A percentile compares a stretch with the other conserved stretches of the same genome.
Conservation (phyloP, 1,139 yeast genomes). For the Geotrichum histeridarum region DNA sequence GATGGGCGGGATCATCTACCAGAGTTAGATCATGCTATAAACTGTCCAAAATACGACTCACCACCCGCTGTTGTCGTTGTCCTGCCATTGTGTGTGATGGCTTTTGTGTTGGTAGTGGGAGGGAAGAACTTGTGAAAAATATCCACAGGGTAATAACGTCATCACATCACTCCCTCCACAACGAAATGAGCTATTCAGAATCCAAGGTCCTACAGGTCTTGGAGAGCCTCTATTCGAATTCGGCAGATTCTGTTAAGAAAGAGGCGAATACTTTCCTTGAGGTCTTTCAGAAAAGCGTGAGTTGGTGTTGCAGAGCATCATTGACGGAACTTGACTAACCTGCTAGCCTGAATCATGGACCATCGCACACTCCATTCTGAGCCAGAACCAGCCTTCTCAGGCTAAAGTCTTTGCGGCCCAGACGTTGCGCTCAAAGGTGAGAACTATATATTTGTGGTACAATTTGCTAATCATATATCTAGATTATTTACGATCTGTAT, state of each 20-base stretch:
- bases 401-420: constrained; percentile 83
- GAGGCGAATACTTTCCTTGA: constrained; percentile 66
- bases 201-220: constrained; percentile 45
- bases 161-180: background rate
- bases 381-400: constrained; percentile 32
- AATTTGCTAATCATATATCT: background rate
- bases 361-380: constrained; percentile 35
- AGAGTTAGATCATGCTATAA: constrained; percentile 13
- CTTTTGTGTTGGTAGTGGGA: too few relatives aligned
- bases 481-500: constrained; percentile 69
- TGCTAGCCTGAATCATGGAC: constrained; percentile 40
- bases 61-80: constrained; percentile 39
- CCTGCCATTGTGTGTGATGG: constrained; percentile 27
- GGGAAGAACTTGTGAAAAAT: constrained; percentile 9
- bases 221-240: constrained; percentile 55
- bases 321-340: background rate
- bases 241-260: constrained; percentile 46
- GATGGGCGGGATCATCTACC: constrained; percentile 41
- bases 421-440: constrained; percentile 68
- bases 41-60: constrained; percentile 23
- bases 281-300: constrained; percentile 67
- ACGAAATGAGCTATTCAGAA: constrained; percentile 11
- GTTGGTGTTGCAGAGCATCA: constrained; percentile 18
- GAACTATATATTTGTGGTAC: background rate
- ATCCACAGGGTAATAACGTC: constrained; percentile 6